These are phyloP conservation scores for Magnaporthiopsis incrustans DNA, from an alignment of 2,329 filamentous ascomycete genomes.

Conservation along the genomic window DNA sequence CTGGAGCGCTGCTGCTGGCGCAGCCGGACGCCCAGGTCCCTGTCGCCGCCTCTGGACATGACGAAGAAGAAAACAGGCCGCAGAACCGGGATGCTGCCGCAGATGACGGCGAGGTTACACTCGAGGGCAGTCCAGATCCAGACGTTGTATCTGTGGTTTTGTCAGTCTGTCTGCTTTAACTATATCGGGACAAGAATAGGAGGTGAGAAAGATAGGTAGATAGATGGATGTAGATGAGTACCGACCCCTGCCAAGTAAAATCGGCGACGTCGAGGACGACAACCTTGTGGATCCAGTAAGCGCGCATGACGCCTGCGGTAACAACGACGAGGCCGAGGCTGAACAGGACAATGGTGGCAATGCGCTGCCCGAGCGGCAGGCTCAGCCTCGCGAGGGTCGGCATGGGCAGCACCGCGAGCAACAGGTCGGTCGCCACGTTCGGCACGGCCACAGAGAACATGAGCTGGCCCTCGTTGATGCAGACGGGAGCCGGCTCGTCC, in stretches of 20 bases:
- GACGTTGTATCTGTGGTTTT: slow-evolving; percentile 20
- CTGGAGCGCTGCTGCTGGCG: not conserved
- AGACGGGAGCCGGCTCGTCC: slow-evolving; percentile 13
- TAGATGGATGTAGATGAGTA: not conserved
- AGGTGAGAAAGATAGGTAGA: not conserved
- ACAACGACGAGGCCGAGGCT: slow-evolving; percentile 29
- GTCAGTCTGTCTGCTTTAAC: not conserved
- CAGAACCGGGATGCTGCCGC: slow-evolving; percentile 29
- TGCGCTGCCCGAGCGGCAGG: slow-evolving; percentile 24
- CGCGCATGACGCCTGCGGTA: slow-evolving; percentile 26
- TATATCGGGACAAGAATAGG: no score
- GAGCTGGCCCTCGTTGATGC: slow-evolving; percentile 21
- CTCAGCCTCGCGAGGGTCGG: slow-evolving; percentile 24
- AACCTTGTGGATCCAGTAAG: slow-evolving; percentile 28
- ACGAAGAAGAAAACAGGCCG: slow-evolving; percentile 16
- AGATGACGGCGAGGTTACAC: slow-evolving; percentile 32
- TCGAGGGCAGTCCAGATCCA: slow-evolving; percentile 36
- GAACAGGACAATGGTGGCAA: slow-evolving; percentile 28
- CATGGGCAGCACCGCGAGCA: slow-evolving; percentile 29
- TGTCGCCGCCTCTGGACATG: not conserved
- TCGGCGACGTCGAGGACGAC: slow-evolving; percentile 29
- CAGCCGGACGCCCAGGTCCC: not conserved
- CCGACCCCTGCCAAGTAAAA: slow-evolving; percentile 28
- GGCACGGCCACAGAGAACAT: slow-evolving; percentile 23
- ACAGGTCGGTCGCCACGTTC: slow-evolving; percentile 25